Evolutionary conservation across 2,329 filamentous ascomycete genomes (phyloP).

Genomic region (Ophiostoma himal-ulmi): DNA sequence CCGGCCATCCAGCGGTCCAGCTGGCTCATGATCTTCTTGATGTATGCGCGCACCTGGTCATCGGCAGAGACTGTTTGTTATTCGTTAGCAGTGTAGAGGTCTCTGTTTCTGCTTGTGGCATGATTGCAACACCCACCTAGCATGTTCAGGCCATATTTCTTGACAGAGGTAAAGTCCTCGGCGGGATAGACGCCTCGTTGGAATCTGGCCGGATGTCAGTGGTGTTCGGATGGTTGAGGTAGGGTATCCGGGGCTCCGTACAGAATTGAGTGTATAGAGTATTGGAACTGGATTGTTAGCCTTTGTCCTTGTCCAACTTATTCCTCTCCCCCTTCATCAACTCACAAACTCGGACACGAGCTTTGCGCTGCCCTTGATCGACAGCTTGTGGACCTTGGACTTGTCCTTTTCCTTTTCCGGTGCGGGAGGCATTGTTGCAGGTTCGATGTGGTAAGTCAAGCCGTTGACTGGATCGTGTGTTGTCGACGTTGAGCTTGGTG

Average conservation of each 20-base stretch:
- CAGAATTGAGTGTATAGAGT: conserved; percentile 96
- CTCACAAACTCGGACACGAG: conserved; percentile 91
- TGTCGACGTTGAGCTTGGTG: background rate
- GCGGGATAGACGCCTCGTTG: conserved; percentile 82
- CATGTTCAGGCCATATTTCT: conserved; percentile 99
- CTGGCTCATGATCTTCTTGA: conserved; percentile 98
- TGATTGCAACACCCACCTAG: conserved; percentile 50
- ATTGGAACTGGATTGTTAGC: conserved; percentile 65
- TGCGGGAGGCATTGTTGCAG: conserved; percentile 23
- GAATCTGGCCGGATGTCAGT: conserved; percentile 51
- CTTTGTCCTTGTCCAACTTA: background rate
- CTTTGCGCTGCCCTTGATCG: conserved; percentile 76
- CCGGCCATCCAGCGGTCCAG: conserved; percentile 96
- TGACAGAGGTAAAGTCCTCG: conserved; percentile 94
- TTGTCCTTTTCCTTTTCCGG: conserved; percentile 53
- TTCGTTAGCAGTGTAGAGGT: background rate
- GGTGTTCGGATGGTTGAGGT: background rate
- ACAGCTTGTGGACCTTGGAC: conserved; percentile 90
- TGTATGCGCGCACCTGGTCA: conserved; percentile 97
- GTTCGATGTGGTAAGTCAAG: background rate
- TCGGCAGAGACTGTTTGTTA: conserved; percentile 70
- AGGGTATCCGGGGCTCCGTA: conserved; percentile 38
- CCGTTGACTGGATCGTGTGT: background rate
- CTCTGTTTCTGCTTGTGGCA: no score
- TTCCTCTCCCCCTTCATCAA: conserved; percentile 26